phyloP scores from a whole-genome alignment of 305 asterid genomes.

The Fraxinus baroniana region DNA sequence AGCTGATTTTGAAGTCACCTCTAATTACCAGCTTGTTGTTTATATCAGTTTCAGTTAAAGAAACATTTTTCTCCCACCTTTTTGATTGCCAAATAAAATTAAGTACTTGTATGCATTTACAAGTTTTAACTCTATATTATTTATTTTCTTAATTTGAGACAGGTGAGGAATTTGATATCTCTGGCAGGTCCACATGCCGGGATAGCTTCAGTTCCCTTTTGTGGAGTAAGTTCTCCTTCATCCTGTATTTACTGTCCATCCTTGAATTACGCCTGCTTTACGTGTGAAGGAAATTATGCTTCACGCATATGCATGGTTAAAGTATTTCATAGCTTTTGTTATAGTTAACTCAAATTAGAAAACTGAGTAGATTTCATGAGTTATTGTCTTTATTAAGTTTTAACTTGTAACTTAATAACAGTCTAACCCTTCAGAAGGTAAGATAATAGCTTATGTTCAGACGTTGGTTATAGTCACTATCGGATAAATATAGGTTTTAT shows the following conservation, averaged over 20 bases:
- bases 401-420: background rate
- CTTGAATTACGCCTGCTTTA: background rate
- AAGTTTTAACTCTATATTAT: background rate
- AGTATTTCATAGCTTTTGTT: background rate
- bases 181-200: conserved; percentile 98
- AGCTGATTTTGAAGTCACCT: conserved; percentile 1
- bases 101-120: background rate
- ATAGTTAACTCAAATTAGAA: background rate
- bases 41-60: background rate
- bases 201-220: conserved; percentile 73
- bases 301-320: background rate
- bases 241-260: background rate
- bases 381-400: background rate
- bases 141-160: conserved; percentile 22
- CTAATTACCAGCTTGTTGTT: background rate
- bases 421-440: background rate
- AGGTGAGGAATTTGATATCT: conserved; percentile 85
- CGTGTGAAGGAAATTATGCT: background rate
- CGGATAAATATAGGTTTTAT: background rate
- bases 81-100: background rate
- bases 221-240: conserved; percentile 60
- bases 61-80: background rate
- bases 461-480: background rate
- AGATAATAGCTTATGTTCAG: background rate
- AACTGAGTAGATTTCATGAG: background rate